Evolutionary conservation across 495 filamentous ascomycete genomes (phyloP).

Genomic region (Penicillium antarcticum): DNA sequence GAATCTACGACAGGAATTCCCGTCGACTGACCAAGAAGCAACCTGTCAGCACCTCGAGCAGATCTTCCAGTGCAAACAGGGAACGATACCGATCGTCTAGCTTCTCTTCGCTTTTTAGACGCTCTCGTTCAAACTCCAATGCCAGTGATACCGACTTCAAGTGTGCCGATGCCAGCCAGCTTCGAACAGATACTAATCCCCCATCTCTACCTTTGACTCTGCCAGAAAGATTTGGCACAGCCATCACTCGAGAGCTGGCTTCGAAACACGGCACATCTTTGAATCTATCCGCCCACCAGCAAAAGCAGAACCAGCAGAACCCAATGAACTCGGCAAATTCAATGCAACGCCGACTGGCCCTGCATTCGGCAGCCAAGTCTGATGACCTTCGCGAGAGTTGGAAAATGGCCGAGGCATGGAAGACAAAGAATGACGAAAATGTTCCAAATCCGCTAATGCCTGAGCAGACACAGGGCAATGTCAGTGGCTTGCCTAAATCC

Average conservation of each 20-base stretch:
- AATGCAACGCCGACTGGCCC: not conserved
- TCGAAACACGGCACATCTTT: constrained; percentile 27
- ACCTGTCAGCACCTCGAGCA: constrained; percentile 27
- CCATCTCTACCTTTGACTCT: constrained; percentile 24
- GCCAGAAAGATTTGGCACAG: constrained; percentile 33
- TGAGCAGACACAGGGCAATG: not conserved
- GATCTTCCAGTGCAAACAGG: constrained; percentile 32
- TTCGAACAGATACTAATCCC: constrained; percentile 7
- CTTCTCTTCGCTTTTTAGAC: constrained; percentile 32
- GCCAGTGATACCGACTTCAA: constrained; percentile 12
- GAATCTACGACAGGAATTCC: constrained; percentile 19
- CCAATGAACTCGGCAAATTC: not conserved
- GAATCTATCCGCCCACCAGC: constrained; percentile 9
- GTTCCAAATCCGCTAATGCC: not conserved
- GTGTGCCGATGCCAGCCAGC: constrained; percentile 7
- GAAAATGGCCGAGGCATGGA: constrained; percentile 24
- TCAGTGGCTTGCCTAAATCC: not conserved
- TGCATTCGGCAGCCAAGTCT: constrained; percentile 15
- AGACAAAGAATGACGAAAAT: constrained; percentile 10
- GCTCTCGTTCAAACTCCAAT: constrained; percentile 29
- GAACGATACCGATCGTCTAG: constrained; percentile 27
- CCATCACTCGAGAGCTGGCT: constrained; percentile 32
- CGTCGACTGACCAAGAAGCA: constrained; percentile 41
- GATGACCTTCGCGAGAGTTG: constrained; percentile 27
- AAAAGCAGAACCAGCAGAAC: not conserved